Conservation (phyloP, 306 rosid genomes). For the Mimosa bimucronata region DNA sequence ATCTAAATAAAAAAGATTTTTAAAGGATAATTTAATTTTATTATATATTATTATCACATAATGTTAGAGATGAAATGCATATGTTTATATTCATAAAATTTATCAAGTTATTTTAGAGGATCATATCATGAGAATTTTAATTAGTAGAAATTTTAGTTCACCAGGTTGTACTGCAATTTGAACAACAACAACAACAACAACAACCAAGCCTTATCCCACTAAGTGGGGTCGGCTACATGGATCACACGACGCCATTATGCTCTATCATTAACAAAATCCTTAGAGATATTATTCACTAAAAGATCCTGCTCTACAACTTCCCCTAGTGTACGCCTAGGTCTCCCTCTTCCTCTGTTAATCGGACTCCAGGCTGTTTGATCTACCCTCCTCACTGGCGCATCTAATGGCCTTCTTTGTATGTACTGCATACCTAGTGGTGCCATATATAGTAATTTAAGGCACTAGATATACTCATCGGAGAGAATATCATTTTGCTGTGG, state of each 20-base stretch:
- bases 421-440: slow-evolving; percentile 22
- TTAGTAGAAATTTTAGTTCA: not conserved
- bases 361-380: too few relatives aligned
- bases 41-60: not conserved
- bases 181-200: too few relatives aligned
- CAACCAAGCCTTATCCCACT: too few relatives aligned
- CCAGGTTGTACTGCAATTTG: not conserved
- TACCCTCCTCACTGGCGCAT: too few relatives aligned
- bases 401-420: too few relatives aligned
- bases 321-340: too few relatives aligned
- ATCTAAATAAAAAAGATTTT: not conserved
- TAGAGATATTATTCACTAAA: too few relatives aligned
- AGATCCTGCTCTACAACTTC: too few relatives aligned
- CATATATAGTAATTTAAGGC: slow-evolving; percentile 15
- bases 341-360: too few relatives aligned
- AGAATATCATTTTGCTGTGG: not conserved
- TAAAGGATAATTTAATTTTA: not conserved
- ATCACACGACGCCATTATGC: too few relatives aligned
- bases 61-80: not conserved
- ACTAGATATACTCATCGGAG: not conserved
- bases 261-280: too few relatives aligned
- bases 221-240: too few relatives aligned
- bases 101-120: not conserved
- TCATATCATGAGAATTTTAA: not conserved
- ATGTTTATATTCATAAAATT: not conserved